Evolutionary conservation across 306 rosid species (phyloP).

Genomic region (Rosa persica): DNA sequence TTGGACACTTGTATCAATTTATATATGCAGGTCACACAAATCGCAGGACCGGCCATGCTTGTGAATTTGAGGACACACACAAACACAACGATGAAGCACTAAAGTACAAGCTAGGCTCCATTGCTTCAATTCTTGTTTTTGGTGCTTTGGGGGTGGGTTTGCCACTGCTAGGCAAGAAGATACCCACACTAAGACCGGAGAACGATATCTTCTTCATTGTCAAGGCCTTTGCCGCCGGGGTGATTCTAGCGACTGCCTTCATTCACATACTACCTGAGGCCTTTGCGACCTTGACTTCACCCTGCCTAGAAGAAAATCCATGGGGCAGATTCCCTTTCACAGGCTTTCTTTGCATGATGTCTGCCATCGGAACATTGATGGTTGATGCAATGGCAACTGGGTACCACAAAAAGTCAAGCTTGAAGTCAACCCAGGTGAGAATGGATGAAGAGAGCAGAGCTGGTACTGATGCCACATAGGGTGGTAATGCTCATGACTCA

Average conservation of each 20-base stretch:
- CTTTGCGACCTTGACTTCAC: conserved; percentile 49
- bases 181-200: conserved; percentile 48
- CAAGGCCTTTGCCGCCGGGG: conserved; percentile 76
- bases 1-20: too few relatives aligned
- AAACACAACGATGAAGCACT: conserved; percentile 28
- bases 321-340: conserved; percentile 62
- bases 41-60: conserved; percentile 50
- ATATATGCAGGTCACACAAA: too few relatives aligned
- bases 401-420: conserved; percentile 53
- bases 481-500: conserved; percentile 58
- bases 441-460: conserved; percentile 42
- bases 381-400: conserved; percentile 60
- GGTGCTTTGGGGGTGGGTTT: conserved; percentile 68
- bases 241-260: conserved; percentile 66
- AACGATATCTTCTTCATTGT: conserved; percentile 58
- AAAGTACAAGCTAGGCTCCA: conserved; percentile 55
- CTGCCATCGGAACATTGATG: conserved; percentile 68
- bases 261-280: conserved; percentile 73
- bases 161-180: conserved; percentile 54
- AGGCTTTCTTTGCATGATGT: conserved; percentile 62
- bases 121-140: conserved; percentile 56
- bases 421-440: conserved; percentile 40
- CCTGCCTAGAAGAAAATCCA: conserved; percentile 46
- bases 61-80: conserved; percentile 23
- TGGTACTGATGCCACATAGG: conserved; percentile 44